Evolutionary conservation across 1,284 basidiomycete species (phyloP).

Genomic region (Apiotrichum domesticum): DNA sequence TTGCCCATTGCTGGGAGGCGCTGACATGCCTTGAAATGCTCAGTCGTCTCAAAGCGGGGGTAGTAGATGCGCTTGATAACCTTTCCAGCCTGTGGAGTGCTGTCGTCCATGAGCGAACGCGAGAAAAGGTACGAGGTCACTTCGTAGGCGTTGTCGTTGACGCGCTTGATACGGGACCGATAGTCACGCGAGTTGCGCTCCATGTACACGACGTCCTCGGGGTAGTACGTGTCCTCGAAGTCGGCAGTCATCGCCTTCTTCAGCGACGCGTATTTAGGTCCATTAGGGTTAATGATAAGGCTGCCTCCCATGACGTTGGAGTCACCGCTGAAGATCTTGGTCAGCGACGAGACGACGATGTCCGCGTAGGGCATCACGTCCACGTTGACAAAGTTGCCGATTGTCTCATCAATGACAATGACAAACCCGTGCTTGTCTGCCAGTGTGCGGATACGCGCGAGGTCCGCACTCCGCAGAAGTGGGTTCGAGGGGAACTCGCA

Average conservation of each 20-base stretch:
- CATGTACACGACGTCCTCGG: slow-evolving; percentile 92
- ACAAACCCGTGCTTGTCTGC: slow-evolving; percentile 86
- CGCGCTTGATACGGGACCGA: slow-evolving; percentile 62
- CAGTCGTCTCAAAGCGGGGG: slow-evolving; percentile 71
- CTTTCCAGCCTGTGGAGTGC: slow-evolving; percentile 29
- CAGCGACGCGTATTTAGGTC: slow-evolving; percentile 61
- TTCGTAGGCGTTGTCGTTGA: slow-evolving; percentile 77
- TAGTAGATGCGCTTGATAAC: slow-evolving; percentile 81
- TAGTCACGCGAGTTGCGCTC: slow-evolving; percentile 97
- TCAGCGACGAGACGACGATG: slow-evolving; percentile 87
- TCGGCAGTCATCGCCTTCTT: slow-evolving; percentile 56
- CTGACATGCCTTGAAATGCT: slow-evolving; percentile 64
- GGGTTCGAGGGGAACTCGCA: slow-evolving; percentile 95
- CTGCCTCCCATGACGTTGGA: slow-evolving; percentile 97
- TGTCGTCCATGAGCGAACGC: slow-evolving; percentile 50
- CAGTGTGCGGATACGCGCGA: slow-evolving; percentile 68
- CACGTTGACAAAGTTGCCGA: slow-evolving; percentile 95
- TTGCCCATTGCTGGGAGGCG: slow-evolving; percentile 39
- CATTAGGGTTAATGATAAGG: slow-evolving; percentile 76
- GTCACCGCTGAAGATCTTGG: slow-evolving; percentile 93
- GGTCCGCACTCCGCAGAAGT: slow-evolving; percentile 73
- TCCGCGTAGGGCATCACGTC: slow-evolving; percentile 85
- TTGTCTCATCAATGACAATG: slow-evolving; percentile 89
- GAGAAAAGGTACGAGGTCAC: slow-evolving; percentile 72
- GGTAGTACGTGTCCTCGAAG: slow-evolving; percentile 85